phyloP scores from a whole-genome alignment of 2,329 filamentous ascomycete species.

The Nectriaceae sp. region DNA sequence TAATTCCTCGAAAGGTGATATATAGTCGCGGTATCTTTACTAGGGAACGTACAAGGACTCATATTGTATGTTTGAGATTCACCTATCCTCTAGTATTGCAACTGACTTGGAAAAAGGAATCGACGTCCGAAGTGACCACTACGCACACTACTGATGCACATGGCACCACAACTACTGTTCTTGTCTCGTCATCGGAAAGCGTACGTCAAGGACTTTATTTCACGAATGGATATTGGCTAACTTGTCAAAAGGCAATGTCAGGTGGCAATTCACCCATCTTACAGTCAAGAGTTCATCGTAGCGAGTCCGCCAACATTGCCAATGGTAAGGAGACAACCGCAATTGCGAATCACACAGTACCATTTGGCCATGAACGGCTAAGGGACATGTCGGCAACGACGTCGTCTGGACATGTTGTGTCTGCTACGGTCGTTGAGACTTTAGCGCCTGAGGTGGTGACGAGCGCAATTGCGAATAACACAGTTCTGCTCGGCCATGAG shows the following conservation, averaged over 20 bases:
- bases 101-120: slow-evolving; percentile 21
- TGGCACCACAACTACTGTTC: not conserved
- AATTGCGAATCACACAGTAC: too few relatives aligned
- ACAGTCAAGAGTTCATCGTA: too few relatives aligned
- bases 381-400: too few relatives aligned
- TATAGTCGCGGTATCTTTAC: slow-evolving; percentile 1
- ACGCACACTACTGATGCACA: not conserved
- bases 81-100: not conserved
- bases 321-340: too few relatives aligned
- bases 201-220: not conserved
- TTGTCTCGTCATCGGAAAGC: not conserved
- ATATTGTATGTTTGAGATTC: slow-evolving; percentile 14
- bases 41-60: slow-evolving; percentile 3
- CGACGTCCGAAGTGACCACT: not conserved
- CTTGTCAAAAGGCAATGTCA: not conserved
- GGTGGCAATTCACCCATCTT: too few relatives aligned
- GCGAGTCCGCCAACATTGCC: too few relatives aligned
- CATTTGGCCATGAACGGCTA: too few relatives aligned
- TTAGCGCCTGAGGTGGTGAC: too few relatives aligned
- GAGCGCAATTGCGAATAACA: too few relatives aligned
- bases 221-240: not conserved
- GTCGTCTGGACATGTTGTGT: too few relatives aligned
- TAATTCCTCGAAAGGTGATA: slow-evolving; percentile 27
- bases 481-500: too few relatives aligned
- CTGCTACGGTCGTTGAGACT: too few relatives aligned